These are phyloP conservation scores for Euphorbia pulcherrima DNA, from an alignment of 345 rosid species.

Conservation along the genomic window DNA sequence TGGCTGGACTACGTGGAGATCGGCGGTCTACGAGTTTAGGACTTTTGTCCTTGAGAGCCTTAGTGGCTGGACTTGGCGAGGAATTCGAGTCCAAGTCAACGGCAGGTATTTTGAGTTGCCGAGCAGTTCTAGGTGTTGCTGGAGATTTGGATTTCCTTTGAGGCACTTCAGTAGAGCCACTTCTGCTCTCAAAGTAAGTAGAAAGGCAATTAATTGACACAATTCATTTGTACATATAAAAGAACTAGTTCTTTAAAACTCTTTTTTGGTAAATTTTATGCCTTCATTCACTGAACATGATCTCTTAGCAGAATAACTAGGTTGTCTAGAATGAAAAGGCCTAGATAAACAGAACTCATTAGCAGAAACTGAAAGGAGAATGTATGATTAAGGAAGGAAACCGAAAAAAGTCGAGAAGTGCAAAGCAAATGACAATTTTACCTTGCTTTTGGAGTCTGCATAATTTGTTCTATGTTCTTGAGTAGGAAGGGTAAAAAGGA, in stretches of 20 bases:
- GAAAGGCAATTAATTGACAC: constrained; percentile 16
- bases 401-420: too few species aligned
- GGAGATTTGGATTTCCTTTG: constrained; percentile 79
- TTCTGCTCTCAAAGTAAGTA: constrained; percentile 34
- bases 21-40: constrained; percentile 71
- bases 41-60: constrained; percentile 64
- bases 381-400: background rate
- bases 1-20: constrained; percentile 57
- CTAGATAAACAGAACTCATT: background rate
- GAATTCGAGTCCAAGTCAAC: constrained; percentile 46
- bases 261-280: background rate
- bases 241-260: background rate
- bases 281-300: constrained; percentile 1
- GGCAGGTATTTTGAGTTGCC: constrained; percentile 52
- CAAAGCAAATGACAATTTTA: constrained; percentile 25
- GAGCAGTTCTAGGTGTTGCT: constrained; percentile 57
- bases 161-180: constrained; percentile 55
- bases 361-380: constrained; percentile 5
- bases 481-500: constrained; percentile 17
- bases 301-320: background rate
- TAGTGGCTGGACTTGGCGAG: constrained; percentile 46
- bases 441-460: constrained; percentile 94
- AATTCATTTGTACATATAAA: constrained; percentile 3
- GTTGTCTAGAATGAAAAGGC: background rate
- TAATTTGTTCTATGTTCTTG: constrained; percentile 31